Base-by-base conservation (phyloP, 1,284 basidiomycete genomes). In the Lignosus rhinocerotis region DNA sequence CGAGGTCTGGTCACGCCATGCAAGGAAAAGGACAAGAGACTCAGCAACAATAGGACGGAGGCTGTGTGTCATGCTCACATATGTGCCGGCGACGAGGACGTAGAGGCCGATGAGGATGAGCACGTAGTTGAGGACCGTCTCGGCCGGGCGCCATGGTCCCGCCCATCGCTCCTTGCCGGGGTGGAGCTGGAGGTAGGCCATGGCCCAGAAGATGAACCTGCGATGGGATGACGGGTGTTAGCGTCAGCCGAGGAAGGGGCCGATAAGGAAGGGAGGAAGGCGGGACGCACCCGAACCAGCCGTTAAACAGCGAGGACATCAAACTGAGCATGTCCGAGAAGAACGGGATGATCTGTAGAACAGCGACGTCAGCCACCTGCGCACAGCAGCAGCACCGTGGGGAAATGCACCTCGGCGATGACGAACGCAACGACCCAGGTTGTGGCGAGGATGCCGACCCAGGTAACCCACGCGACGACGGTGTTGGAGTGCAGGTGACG, bases 371-470 rank as follows among this genome's bases (percentile, higher is more conserved):
- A n/a, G n/a, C n/a, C n/a, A n/a, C n/a, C n/a, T n/a, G n/a, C n/a
- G n/a, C n/a, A n/a, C n/a, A n/a, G n/a, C n/a, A n/a, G n/a, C n/a
- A n/a, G n/a, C n/a, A n/a, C n/a, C n/a, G n/a, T n/a, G n/a, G n/a
- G n/a, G n/a, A n/a, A n/a, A n/a, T n/a, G n/a, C n/a, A n/a, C 69
- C 48, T 50, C 76, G 7, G 78, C 86, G 55, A 90, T 83, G 54
- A 88, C 67, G 71, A 85, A 90, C 0, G 80, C 83, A 32, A 84
- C 59, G 12, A 80, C 66, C 86, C 87, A 90, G 11, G 82, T 80
- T 32, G 69, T 66, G 21, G 78, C 74, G 50, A 85, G 77, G 68
- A 88, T 84, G 0, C 67, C 77, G 12, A 78, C 69, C 87, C 87
- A 90, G 0, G 73, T 70, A 0, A 71, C 64, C 87, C 88, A 90